A percentile compares a stretch with the other conserved stretches of the same genome.
Conservation (phyloP, 768 basidiomycete species). For the Termitomyces heimii region DNA sequence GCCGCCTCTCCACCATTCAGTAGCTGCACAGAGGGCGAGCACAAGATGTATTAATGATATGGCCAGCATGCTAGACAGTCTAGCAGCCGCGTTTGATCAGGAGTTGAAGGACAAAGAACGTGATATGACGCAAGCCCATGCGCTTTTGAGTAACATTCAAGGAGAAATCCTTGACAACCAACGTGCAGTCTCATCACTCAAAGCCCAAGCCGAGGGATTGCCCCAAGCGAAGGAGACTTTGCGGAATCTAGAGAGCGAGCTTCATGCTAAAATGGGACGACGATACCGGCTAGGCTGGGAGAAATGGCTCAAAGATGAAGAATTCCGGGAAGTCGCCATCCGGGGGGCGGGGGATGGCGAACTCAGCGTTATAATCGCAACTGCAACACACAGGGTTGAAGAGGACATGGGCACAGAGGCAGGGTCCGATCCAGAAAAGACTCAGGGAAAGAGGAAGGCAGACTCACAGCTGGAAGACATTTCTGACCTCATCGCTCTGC, state of each 20-base stretch:
- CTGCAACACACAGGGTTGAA: constrained; percentile 39
- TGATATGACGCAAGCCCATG: constrained; percentile 85
- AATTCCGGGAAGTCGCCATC: constrained; percentile 65
- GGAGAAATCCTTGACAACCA: constrained; percentile 87
- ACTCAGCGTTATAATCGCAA: constrained; percentile 38
- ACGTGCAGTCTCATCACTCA: constrained; percentile 65
- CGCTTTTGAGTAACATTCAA: constrained; percentile 80
- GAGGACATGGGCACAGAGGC: constrained; percentile 36
- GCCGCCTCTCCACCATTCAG: constrained; percentile 78
- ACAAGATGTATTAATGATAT: constrained; percentile 84
- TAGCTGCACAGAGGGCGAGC: constrained; percentile 80
- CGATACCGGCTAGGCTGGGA: constrained; percentile 87
- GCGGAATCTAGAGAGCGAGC: constrained; percentile 54
- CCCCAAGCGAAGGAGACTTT: constrained; percentile 53
- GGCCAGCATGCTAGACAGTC: constrained; percentile 77
- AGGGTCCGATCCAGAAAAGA: constrained; percentile 35
- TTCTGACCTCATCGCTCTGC: constrained; percentile 54
- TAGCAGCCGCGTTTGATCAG: constrained; percentile 87
- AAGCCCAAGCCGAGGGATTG: constrained; percentile 61
- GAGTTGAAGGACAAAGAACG: constrained; percentile 91
- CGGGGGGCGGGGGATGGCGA: constrained; percentile 58
- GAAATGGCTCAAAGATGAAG: constrained; percentile 87
- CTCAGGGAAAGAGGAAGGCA: constrained; percentile 52
- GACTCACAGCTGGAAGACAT: constrained; percentile 48
- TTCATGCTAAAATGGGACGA: constrained; percentile 72